A percentile compares a stretch with the other conserved stretches of the same genome.
Conservation (phyloP, 176 grass and related monocot genomes). For the Ananas comosus region DNA sequence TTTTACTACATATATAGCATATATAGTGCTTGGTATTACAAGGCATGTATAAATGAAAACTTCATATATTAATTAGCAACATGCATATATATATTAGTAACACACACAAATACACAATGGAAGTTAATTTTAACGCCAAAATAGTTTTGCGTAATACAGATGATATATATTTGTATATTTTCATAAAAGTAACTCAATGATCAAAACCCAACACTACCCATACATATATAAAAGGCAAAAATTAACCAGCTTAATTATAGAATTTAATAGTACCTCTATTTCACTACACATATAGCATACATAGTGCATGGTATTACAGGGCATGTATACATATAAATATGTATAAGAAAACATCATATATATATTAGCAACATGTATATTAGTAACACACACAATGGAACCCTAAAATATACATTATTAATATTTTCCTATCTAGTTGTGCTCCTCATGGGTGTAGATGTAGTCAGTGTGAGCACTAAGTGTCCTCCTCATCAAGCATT, state of each 20-base stretch:
- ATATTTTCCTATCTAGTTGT: neutral
- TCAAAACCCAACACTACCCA: too few species aligned
- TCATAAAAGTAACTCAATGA: too few species aligned
- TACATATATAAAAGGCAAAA: too few species aligned
- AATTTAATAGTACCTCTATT: too few species aligned
- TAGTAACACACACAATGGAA: neutral
- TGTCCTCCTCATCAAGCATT: constrained; percentile 8
- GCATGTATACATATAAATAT: neutral
- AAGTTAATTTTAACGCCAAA: too few species aligned
- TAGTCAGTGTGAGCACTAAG: constrained; percentile 11
- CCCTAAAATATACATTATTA: neutral
- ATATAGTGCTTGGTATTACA: too few species aligned
- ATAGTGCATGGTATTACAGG: too few species aligned
- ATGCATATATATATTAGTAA: neutral
- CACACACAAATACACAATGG: neutral
- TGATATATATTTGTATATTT: too few species aligned
- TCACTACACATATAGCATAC: too few species aligned
- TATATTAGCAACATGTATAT: neutral
- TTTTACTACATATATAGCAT: too few species aligned
- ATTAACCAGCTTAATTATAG: too few species aligned
- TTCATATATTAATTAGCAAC: neutral
- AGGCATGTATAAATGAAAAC: neutral
- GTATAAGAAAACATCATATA: neutral
- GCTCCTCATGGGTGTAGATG: constrained; percentile 10
- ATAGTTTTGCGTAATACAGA: too few species aligned